phyloP scores from a whole-genome alignment of 345 rosid genomes.

The Iberis pinnata region DNA sequence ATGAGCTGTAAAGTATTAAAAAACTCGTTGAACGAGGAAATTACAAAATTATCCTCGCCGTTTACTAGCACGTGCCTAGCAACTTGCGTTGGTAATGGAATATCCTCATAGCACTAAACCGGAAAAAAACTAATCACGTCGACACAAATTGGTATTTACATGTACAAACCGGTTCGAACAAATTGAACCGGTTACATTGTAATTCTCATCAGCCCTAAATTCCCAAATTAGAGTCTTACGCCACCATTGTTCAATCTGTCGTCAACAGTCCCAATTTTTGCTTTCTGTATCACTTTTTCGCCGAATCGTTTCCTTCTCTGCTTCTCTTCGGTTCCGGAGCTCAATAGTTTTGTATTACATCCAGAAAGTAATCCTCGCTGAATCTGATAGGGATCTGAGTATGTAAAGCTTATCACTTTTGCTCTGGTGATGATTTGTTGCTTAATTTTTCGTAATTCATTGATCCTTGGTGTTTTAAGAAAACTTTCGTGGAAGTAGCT shows the following conservation, averaged over 20 bases:
- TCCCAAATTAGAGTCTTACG: slow-evolving; percentile 19
- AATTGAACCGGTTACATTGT: slow-evolving; percentile 19
- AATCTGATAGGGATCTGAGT: slow-evolving; percentile 14
- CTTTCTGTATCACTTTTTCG: too few relatives aligned
- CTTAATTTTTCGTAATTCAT: background rate
- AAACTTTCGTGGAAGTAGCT: background rate
- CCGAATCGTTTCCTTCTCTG: background rate
- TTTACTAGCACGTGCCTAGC: slow-evolving; percentile 24
- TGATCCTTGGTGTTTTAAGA: slow-evolving; percentile 1
- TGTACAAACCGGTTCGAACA: slow-evolving; percentile 15
- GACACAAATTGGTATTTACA: background rate
- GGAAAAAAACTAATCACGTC: too few relatives aligned
- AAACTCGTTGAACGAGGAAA: background rate
- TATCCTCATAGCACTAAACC: slow-evolving; percentile 21
- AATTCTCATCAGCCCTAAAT: slow-evolving; percentile 16
- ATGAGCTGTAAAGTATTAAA: slow-evolving; percentile 27
- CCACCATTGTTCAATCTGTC: slow-evolving; percentile 21
- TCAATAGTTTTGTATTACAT: background rate
- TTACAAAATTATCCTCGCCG: slow-evolving; percentile 19
- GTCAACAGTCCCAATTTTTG: slow-evolving; percentile 12
- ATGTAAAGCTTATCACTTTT: slow-evolving; percentile 12
- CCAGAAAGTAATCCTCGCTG: background rate
- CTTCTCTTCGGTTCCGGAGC: background rate
- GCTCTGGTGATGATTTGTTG: too few relatives aligned
- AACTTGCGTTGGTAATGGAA: slow-evolving; percentile 29